phyloP scores from a whole-genome alignment of 1,139 yeast genomes.

The Debaryomycetaceae sp. region DNA sequence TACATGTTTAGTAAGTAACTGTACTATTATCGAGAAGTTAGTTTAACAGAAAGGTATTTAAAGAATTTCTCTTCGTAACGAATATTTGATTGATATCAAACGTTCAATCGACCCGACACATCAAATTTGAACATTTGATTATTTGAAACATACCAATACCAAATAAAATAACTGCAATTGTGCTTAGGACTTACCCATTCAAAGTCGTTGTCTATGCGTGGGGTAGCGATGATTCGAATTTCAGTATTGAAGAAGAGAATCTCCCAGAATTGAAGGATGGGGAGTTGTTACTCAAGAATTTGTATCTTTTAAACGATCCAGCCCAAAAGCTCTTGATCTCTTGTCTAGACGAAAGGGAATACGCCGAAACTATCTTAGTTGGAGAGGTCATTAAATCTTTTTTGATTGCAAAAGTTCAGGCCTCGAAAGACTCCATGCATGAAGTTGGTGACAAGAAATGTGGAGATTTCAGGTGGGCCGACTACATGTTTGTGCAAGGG shows the following conservation, averaged over 20 bases:
- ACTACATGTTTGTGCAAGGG: constrained; percentile 22
- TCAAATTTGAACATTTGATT: not conserved
- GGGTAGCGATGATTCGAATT: constrained; percentile 12
- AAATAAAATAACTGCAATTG: constrained; percentile 4
- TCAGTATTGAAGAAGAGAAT: constrained; percentile 9
- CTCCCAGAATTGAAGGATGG: constrained; percentile 13
- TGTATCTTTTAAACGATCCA: constrained; percentile 27
- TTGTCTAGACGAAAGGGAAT: constrained; percentile 17
- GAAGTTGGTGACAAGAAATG: constrained; percentile 18
- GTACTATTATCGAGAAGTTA: too few species aligned
- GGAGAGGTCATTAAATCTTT: constrained; percentile 18
- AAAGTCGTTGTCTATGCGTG: constrained; percentile 7
- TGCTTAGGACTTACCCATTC: constrained; percentile 8
- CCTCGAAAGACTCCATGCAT: constrained; percentile 19
- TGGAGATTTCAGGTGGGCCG: constrained; percentile 29
- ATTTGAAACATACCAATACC: constrained; percentile 7
- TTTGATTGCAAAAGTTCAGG: constrained; percentile 21
- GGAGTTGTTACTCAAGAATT: constrained; percentile 16
- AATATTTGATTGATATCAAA: too few species aligned
- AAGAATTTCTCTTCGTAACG: too few species aligned
- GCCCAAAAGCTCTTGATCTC: constrained; percentile 27
- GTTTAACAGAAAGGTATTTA: too few species aligned
- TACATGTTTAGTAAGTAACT: too few species aligned
- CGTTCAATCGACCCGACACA: too few species aligned
- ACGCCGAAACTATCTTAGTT: constrained; percentile 16